Conservation (phyloP, 345 rosid genomes). For the Isatis tinctoria region DNA sequence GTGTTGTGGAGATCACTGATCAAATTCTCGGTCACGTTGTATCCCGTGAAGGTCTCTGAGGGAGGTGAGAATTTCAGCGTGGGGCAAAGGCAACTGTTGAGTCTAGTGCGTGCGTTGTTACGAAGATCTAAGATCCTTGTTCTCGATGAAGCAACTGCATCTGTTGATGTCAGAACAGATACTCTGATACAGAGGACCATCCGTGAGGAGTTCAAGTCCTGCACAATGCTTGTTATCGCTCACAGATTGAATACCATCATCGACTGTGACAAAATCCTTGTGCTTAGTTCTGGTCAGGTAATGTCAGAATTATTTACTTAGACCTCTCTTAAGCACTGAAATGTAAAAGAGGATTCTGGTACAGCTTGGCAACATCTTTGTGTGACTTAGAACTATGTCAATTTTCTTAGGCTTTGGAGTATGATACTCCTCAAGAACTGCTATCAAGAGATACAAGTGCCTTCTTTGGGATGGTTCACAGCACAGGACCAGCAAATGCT, state of each 20-base stretch:
- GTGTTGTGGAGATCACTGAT: not conserved
- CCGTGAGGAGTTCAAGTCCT: slow-evolving; percentile 79
- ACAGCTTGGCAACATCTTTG: not conserved
- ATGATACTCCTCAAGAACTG: slow-evolving; percentile 60
- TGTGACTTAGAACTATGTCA: not conserved
- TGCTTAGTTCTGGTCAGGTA: slow-evolving; percentile 89
- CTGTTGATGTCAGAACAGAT: slow-evolving; percentile 89
- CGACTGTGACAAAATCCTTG: slow-evolving; percentile 73
- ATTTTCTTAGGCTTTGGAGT: slow-evolving; percentile 55
- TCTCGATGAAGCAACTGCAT: slow-evolving; percentile 97
- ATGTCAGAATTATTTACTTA: not conserved
- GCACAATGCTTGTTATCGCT: slow-evolving; percentile 93
- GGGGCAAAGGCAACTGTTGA: slow-evolving; percentile 84
- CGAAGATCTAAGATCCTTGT: slow-evolving; percentile 85
- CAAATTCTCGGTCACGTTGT: not conserved
- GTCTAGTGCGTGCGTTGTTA: slow-evolving; percentile 92
- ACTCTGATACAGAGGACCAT: slow-evolving; percentile 84
- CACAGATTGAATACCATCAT: slow-evolving; percentile 85
- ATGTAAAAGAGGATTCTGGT: not conserved
- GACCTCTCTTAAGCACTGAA: not conserved
- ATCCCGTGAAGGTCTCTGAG: slow-evolving; percentile 56
- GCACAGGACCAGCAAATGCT: slow-evolving; percentile 73
- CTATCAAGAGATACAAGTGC: slow-evolving; percentile 53
- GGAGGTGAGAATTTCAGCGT: slow-evolving; percentile 94
- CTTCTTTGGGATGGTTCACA: slow-evolving; percentile 69